These are phyloP conservation scores for Sugiyamaella japonica DNA, from an alignment of 1,139 yeast genomes.

Conservation along the genomic window DNA sequence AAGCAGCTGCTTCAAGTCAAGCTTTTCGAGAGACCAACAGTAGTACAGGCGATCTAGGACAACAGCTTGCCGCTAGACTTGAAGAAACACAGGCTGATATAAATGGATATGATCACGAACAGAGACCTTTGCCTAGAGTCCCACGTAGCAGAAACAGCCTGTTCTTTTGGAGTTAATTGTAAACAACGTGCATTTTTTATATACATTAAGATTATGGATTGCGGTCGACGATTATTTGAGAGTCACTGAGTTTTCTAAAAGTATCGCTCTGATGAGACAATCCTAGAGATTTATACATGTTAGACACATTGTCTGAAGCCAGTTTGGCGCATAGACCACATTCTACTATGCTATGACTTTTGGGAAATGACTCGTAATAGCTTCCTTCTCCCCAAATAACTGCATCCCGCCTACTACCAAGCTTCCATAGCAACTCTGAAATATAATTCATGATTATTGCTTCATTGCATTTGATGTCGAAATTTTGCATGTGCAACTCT, in stretches of 20 bases:
- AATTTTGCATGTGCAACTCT: slow-evolving; percentile 18
- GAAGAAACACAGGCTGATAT: not conserved
- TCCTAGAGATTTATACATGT: slow-evolving; percentile 44
- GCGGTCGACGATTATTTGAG: slow-evolving; percentile 23
- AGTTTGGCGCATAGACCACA: slow-evolving; percentile 46
- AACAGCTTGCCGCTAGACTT: not conserved
- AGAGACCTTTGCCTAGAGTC: not conserved
- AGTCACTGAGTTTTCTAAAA: slow-evolving; percentile 32
- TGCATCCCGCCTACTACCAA: slow-evolving; percentile 54
- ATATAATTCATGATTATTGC: slow-evolving; percentile 57
- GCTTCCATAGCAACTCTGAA: slow-evolving; percentile 65
- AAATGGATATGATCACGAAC: not conserved
- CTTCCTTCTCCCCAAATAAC: slow-evolving; percentile 64
- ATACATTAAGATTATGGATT: slow-evolving; percentile 5
- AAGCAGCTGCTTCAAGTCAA: not conserved
- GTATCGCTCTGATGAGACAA: slow-evolving; percentile 38
- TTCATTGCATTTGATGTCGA: slow-evolving; percentile 32
- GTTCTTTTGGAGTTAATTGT: not conserved
- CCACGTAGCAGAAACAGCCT: not conserved
- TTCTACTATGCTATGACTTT: slow-evolving; percentile 41
- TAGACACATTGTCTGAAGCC: slow-evolving; percentile 42
- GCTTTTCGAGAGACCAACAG: not conserved
- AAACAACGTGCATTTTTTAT: not conserved
- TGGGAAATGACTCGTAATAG: slow-evolving; percentile 39
- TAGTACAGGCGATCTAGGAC: not conserved